These are phyloP conservation scores for Bruguiera gymnorhiza DNA, from an alignment of 345 rosid species.

Conservation along the genomic window DNA sequence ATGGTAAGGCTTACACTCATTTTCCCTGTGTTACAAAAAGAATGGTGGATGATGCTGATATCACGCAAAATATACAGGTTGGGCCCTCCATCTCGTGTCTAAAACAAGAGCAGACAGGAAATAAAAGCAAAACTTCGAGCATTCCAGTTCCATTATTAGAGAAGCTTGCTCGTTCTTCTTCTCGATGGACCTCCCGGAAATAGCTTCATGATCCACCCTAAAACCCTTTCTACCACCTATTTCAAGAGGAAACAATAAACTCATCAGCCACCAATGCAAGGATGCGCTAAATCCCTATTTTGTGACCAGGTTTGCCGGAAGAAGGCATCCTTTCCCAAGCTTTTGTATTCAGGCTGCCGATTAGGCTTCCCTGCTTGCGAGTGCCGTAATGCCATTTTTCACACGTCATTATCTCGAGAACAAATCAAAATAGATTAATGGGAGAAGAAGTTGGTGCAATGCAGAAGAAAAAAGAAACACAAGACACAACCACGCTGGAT, in stretches of 20 bases:
- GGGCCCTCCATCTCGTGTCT: constrained; percentile 24
- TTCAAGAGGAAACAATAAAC: background rate
- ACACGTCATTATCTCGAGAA: no score
- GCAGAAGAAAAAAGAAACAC: no score
- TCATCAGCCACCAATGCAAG: background rate
- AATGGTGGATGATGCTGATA: constrained; percentile 33
- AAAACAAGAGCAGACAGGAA: constrained; percentile 15
- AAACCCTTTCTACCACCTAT: constrained; percentile 96
- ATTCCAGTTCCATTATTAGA: constrained; percentile 38
- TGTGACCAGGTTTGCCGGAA: background rate
- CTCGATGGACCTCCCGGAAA: constrained; percentile 93
- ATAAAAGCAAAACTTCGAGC: background rate
- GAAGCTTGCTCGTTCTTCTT: constrained; percentile 83
- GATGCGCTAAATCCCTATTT: background rate
- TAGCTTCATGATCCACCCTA: constrained; percentile 98
- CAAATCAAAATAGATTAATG: no score
- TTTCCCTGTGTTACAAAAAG: constrained; percentile 28
- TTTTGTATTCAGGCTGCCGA: no score
- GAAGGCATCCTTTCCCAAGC: no score
- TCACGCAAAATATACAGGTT: constrained; percentile 42
- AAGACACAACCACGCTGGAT: no score
- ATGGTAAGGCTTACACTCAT: constrained; percentile 13
- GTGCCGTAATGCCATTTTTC: no score
- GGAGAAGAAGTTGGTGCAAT: no score
- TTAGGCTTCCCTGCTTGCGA: no score